Conservation (phyloP, 495 filamentous ascomycete species). For the Polyplosphaeria fusca region DNA sequence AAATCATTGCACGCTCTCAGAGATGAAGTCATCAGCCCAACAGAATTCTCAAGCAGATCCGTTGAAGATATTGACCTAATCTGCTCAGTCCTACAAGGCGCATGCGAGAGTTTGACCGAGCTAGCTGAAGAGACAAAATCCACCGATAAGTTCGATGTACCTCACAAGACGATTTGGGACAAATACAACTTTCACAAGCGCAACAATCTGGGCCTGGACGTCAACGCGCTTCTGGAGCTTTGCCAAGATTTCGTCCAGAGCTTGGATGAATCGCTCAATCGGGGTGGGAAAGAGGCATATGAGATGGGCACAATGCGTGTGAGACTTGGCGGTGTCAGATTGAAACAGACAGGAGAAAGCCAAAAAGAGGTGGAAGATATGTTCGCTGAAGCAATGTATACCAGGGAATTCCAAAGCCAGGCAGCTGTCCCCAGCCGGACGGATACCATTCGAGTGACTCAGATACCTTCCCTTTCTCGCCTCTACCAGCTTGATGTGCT, state of each 20-base stretch:
- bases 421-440: background rate
- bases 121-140: constrained; percentile 13
- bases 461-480: constrained; percentile 20
- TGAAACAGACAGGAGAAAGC: constrained; percentile 15
- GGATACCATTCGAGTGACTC: constrained; percentile 9
- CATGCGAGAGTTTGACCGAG: constrained; percentile 10
- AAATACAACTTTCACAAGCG: constrained; percentile 23
- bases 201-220: constrained; percentile 11
- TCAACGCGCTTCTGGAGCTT: constrained; percentile 8
- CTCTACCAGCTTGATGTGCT: constrained; percentile 26
- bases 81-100: constrained; percentile 8
- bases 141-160: background rate
- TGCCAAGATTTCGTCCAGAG: constrained; percentile 18
- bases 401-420: constrained; percentile 14
- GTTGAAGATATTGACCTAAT: constrained; percentile 18
- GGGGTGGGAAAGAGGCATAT: constrained; percentile 5
- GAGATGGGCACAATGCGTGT: constrained; percentile 26
- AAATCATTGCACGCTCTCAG: constrained; percentile 2
- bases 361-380: background rate
- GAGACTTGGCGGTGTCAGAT: constrained; percentile 10
- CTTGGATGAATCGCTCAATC: constrained; percentile 15
- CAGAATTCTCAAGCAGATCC: background rate
- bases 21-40: background rate
- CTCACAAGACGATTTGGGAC: constrained; percentile 22
- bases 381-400: constrained; percentile 24